phyloP scores from a whole-genome alignment of 441 rosid genomes.

The Omphalea diandra region DNA sequence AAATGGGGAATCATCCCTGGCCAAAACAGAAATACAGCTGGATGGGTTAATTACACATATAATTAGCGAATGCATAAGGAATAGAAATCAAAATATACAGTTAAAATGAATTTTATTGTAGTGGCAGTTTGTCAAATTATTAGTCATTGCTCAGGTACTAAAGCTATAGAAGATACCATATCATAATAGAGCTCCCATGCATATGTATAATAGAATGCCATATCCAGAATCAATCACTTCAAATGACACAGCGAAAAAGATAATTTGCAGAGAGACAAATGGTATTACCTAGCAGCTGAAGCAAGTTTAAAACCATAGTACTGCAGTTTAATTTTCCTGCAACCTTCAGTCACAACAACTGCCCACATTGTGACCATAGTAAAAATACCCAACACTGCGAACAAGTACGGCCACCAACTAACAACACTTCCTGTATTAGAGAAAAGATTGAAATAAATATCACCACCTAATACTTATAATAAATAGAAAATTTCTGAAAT shows the following conservation, averaged over 20 bases:
- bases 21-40: slow-evolving; percentile 26
- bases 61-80: slow-evolving; percentile 11
- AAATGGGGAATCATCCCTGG: slow-evolving; percentile 85
- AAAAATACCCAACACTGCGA: slow-evolving; percentile 68
- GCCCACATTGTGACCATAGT: slow-evolving; percentile 93
- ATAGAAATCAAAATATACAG: slow-evolving; percentile 8
- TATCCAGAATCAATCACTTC: slow-evolving; percentile 12
- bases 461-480: neutral
- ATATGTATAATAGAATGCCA: neutral
- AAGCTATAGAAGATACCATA: slow-evolving; percentile 2
- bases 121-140: neutral
- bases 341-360: slow-evolving; percentile 91
- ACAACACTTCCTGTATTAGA: slow-evolving; percentile 57
- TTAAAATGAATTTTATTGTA: slow-evolving; percentile 10
- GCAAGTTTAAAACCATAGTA: slow-evolving; percentile 96
- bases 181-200: neutral
- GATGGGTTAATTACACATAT: slow-evolving; percentile 4
- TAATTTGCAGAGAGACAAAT: slow-evolving; percentile 1
- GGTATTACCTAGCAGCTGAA: slow-evolving; percentile 69
- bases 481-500: neutral
- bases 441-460: slow-evolving; percentile 17
- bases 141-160: slow-evolving; percentile 6
- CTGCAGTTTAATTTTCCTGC: slow-evolving; percentile 93
- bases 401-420: slow-evolving; percentile 73
- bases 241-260: neutral